Evolutionary conservation across 1,284 basidiomycete species (phyloP).

Genomic region (Cutaneotrichosporon daszewskae): DNA sequence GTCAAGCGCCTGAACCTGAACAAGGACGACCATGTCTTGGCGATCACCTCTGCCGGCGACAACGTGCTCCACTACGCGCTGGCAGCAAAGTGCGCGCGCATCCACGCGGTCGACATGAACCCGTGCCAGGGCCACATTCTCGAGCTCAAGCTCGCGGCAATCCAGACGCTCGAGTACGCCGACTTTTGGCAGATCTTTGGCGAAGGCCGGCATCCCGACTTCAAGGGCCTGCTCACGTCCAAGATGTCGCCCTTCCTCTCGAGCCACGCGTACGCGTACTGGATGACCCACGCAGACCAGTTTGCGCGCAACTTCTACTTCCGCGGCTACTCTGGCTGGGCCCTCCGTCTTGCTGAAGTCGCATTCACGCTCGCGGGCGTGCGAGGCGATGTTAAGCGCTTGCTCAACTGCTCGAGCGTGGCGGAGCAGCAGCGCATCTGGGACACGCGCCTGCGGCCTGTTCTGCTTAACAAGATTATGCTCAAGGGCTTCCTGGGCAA

Average conservation of each 20-base stretch:
- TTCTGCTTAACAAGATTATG: conserved; percentile 63
- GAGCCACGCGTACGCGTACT: conserved; percentile 55
- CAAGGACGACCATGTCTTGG: conserved; percentile 63
- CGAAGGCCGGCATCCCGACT: conserved; percentile 59
- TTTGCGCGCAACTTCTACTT: conserved; percentile 68
- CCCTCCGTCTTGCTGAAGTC: conserved; percentile 60
- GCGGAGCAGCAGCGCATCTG: conserved; percentile 65
- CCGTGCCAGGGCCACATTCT: conserved; percentile 68
- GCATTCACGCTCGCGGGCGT: conserved; percentile 62
- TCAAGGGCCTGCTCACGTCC: conserved; percentile 61
- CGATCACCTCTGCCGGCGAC: conserved; percentile 74
- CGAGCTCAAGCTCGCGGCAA: conserved; percentile 69
- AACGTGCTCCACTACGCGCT: conserved; percentile 78
- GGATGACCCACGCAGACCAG: conserved; percentile 61
- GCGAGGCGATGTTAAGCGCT: conserved; percentile 54
- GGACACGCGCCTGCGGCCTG: conserved; percentile 57
- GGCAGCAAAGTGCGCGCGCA: conserved; percentile 57
- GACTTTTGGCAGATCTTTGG: conserved; percentile 73
- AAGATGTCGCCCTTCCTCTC: conserved; percentile 68
- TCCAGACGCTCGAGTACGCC: conserved; percentile 59
- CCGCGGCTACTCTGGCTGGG: conserved; percentile 66
- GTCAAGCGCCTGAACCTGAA: conserved; percentile 62
- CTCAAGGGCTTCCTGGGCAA: conserved; percentile 58
- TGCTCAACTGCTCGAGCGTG: conserved; percentile 58
- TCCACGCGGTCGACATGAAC: conserved; percentile 63